Conservation (phyloP, 192 early-diverging fungal genomes). For the Coemansia sp. region DNA sequence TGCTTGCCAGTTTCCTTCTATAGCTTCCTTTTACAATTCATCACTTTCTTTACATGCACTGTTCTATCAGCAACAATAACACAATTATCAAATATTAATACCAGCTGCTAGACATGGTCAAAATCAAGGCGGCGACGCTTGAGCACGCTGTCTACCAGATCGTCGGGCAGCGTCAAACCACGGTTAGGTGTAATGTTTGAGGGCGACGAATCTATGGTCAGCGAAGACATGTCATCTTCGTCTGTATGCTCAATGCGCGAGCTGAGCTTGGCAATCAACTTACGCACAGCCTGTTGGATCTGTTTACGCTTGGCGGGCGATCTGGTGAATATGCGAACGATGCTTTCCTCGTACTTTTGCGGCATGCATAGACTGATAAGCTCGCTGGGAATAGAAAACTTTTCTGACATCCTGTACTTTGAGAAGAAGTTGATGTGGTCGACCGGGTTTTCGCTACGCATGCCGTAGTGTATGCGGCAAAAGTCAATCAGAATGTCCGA, state of each 20-base stretch:
- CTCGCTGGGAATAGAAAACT: conserved; percentile 65
- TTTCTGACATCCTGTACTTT: conserved; percentile 59
- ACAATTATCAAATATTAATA: background rate
- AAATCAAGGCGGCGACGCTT: conserved; percentile 42
- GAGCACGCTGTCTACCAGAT: background rate
- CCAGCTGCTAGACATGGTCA: background rate
- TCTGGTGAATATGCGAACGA: conserved; percentile 46
- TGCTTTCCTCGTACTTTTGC: conserved; percentile 47
- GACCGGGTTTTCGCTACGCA: conserved; percentile 83
- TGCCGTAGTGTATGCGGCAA: conserved; percentile 77
- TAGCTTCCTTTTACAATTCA: conserved; percentile 7
- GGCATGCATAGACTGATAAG: conserved; percentile 63
- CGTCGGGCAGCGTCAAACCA: conserved; percentile 38
- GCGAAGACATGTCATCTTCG: background rate
- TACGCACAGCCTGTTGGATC: conserved; percentile 43
- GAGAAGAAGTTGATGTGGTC: conserved; percentile 79
- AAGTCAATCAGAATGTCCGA: conserved; percentile 75
- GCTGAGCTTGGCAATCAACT: conserved; percentile 31
- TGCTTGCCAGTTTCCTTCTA: too few species aligned
- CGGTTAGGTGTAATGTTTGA: conserved; percentile 41
- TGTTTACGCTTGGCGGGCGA: conserved; percentile 35
- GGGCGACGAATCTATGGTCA: conserved; percentile 13
- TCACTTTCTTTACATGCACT: background rate
- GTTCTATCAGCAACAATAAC: background rate
- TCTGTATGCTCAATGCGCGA: background rate